Percentiles rank a stretch among this genome's conserved stretches.
Evolutionary conservation across 2,329 filamentous ascomycete species (phyloP).

Genomic region (Stagonosporopsis vannaccii): DNA sequence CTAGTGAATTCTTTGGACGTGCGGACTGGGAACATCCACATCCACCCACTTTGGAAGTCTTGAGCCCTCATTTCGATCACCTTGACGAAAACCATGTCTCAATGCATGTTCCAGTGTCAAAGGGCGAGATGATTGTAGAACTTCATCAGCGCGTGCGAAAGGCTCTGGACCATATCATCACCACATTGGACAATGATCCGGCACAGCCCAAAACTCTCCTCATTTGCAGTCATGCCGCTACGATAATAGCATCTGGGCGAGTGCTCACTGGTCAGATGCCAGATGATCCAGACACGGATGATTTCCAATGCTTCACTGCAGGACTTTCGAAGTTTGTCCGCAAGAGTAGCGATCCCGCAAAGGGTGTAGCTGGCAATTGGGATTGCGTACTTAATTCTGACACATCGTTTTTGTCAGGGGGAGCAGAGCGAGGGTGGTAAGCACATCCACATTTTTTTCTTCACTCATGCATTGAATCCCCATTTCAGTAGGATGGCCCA

Average conservation of each 20-base stretch:
- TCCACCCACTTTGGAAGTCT: constrained; percentile 69
- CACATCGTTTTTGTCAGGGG: constrained; percentile 79
- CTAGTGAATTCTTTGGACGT: constrained; percentile 90
- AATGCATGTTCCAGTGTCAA: constrained; percentile 70
- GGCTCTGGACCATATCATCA: constrained; percentile 73
- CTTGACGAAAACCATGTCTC: constrained; percentile 66
- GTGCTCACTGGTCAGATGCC: constrained; percentile 82
- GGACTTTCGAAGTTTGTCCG: constrained; percentile 74
- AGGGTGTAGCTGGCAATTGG: constrained; percentile 79
- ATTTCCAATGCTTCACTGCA: constrained; percentile 87
- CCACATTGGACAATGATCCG: constrained; percentile 71
- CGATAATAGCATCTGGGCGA: constrained; percentile 84
- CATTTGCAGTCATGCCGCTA: constrained; percentile 88
- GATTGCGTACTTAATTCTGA: constrained; percentile 81
- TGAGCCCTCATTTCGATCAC: constrained; percentile 72
- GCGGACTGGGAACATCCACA: constrained; percentile 85
- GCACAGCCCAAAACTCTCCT: constrained; percentile 73
- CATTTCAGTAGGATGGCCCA: constrained; percentile 7
- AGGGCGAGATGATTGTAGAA: constrained; percentile 80
- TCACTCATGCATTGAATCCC: neutral
- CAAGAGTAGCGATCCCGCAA: constrained; percentile 55
- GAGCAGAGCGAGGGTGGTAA: constrained; percentile 89
- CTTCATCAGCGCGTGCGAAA: constrained; percentile 82
- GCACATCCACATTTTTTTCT: constrained; percentile 18
- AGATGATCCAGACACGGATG: constrained; percentile 72